Evolutionary conservation across 306 rosid genomes (phyloP), one percentile per base, ranked within the genome.

Genomic region (Potentilla sterilis): DNA sequence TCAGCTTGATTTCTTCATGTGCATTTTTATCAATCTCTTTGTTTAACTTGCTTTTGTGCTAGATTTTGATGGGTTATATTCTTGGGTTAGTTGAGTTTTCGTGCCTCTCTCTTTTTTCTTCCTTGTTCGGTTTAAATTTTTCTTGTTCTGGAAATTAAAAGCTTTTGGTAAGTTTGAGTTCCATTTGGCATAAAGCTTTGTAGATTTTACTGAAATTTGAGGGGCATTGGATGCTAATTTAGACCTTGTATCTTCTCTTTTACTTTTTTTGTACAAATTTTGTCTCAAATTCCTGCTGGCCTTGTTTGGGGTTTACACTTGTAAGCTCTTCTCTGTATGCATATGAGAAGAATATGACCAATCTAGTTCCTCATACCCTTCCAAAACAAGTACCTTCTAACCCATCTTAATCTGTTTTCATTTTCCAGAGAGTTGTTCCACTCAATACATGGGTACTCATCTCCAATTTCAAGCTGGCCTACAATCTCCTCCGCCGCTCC

Each of bases 391-490:
- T 4, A 11, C 43, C 41, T 0, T 61, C 67, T 32, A 61, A 61
- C n/a, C 41, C 68, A 7, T 34, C 42, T 28, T 15, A 34, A 15
- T 14, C 43, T 63, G 43, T 34, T 61, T 51, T 28, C 47, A 15
- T 77, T 78, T 40, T 80, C 69, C 52, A 93, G 98, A 93, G 84
- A 57, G 95, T 93, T 52, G 98, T 93, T 75, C 98, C 98, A 5
- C 91, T 93, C 47, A 93, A 91, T 81, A 93, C 98, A 28, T 93
- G 98, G 98, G 95, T 90, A 1, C 97, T 93, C 46, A 93, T 93
- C 84, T 93, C 98, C 78, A 90, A 93, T 81, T 93, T 93, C 91
- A 93, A 93, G 89, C 85, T 93, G 5, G 90, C 97, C 58, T 93
- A 93, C 86, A 90, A 89, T 85, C 90, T 90, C 14, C 91, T 90